phyloP scores from a whole-genome alignment of 1,284 basidiomycete species.

The Hortiboletus rubellus region DNA sequence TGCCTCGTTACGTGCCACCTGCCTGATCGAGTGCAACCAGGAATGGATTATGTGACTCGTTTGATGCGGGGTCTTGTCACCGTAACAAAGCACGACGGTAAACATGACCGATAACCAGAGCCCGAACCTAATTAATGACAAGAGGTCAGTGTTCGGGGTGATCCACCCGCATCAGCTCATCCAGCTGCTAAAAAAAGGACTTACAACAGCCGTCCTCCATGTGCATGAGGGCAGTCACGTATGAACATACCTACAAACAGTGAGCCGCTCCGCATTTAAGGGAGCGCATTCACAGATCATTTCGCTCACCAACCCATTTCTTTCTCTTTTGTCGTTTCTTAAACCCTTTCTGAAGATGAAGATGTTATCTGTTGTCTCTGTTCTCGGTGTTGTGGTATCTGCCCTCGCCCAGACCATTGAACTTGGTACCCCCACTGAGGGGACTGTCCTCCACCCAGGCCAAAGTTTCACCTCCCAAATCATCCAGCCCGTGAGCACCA shows the following conservation, averaged over 20 bases:
- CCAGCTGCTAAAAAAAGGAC: not conserved
- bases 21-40: not conserved
- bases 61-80: not conserved
- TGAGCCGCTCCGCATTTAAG: too few species aligned
- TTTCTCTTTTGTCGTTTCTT: too few species aligned
- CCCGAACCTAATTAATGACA: not conserved
- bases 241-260: too few species aligned
- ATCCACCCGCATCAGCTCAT: not conserved
- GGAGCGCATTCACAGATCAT: too few species aligned
- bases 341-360: too few species aligned
- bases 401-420: conserved; percentile 32
- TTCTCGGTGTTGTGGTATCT: not conserved
- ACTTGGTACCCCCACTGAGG: conserved; percentile 24
- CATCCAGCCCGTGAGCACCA: conserved; percentile 21
- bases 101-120: not conserved
- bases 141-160: conserved; percentile 10
- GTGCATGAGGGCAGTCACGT: too few species aligned
- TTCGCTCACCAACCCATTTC: too few species aligned
- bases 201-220: not conserved
- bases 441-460: conserved; percentile 17
- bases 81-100: not conserved
- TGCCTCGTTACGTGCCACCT: not conserved
- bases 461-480: conserved; percentile 22
- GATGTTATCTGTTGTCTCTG: too few species aligned
- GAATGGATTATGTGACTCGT: not conserved